Conservation (phyloP, 208 protist genomes). For the Naegleria fowleri region DNA sequence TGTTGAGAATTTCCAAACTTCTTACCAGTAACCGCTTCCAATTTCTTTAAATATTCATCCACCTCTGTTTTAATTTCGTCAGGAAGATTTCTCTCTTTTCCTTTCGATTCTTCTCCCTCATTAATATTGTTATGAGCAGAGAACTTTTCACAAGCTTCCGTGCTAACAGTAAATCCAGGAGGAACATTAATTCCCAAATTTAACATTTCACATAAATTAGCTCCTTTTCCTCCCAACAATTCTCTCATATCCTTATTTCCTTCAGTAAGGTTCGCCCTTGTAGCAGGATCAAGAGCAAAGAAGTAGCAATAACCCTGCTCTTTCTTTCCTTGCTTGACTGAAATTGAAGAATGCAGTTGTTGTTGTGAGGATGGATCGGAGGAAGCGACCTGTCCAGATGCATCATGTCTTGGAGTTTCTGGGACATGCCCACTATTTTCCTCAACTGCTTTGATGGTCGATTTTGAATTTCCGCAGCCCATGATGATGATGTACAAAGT, state of each 20-base stretch:
- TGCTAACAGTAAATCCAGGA: slow-evolving; percentile 85
- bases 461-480: neutral
- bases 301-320: neutral
- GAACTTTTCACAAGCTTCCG: slow-evolving; percentile 68
- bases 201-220: slow-evolving; percentile 82
- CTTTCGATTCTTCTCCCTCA: neutral
- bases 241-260: slow-evolving; percentile 72
- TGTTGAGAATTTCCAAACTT: neutral
- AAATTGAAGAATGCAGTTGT: neutral
- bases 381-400: too few species aligned
- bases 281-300: neutral
- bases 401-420: neutral
- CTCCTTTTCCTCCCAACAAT: slow-evolving; percentile 85
- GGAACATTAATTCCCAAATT: slow-evolving; percentile 81
- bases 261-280: slow-evolving; percentile 60
- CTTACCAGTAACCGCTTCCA: slow-evolving; percentile 63
- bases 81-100: neutral
- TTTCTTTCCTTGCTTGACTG: neutral
- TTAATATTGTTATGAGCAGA: slow-evolving; percentile 32
- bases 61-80: slow-evolving; percentile 47
- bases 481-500: too few species aligned
- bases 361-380: neutral
- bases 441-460: neutral
- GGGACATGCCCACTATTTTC: neutral
- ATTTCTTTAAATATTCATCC: slow-evolving; percentile 49